These are phyloP conservation scores for Rhizoclosmatium globosum DNA, from an alignment of 192 early-diverging fungal species.

Conservation along the genomic window DNA sequence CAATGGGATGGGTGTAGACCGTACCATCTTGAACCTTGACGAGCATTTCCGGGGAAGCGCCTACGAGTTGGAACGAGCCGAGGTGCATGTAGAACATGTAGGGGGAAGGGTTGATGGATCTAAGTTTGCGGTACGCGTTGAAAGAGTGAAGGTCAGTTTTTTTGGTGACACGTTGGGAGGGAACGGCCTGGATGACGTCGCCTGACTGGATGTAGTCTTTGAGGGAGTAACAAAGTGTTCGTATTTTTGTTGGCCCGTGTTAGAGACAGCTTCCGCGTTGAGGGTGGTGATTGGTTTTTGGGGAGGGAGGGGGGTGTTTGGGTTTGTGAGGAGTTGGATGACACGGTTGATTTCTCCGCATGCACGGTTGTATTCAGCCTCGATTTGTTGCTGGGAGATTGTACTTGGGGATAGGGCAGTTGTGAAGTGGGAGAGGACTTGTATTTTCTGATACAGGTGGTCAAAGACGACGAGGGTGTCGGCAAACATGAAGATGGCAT, in stretches of 20 bases:
- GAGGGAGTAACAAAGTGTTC: conserved; percentile 84
- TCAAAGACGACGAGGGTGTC: conserved; percentile 97
- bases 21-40: conserved; percentile 87
- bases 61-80: conserved; percentile 92
- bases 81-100: conserved; percentile 99
- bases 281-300: conserved; percentile 73
- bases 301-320: conserved; percentile 77
- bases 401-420: background rate
- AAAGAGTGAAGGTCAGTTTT: conserved; percentile 93
- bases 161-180: conserved; percentile 88
- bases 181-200: conserved; percentile 98
- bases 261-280: conserved; percentile 75
- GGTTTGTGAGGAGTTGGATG: conserved; percentile 67
- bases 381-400: conserved; percentile 58
- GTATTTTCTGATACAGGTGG: conserved; percentile 88
- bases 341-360: conserved; percentile 76
- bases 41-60: conserved; percentile 98
- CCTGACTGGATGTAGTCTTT: conserved; percentile 94
- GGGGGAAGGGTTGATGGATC: conserved; percentile 97
- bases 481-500: conserved; percentile 93
- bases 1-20: conserved; percentile 96
- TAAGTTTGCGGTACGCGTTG: conserved; percentile 96
- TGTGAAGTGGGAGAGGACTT: conserved; percentile 87
- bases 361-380: conserved; percentile 74
- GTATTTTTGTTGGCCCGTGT: conserved; percentile 93